Evolutionary conservation across 352 stramenopile species (phyloP).

Genomic region (Pythium periplocum): DNA sequence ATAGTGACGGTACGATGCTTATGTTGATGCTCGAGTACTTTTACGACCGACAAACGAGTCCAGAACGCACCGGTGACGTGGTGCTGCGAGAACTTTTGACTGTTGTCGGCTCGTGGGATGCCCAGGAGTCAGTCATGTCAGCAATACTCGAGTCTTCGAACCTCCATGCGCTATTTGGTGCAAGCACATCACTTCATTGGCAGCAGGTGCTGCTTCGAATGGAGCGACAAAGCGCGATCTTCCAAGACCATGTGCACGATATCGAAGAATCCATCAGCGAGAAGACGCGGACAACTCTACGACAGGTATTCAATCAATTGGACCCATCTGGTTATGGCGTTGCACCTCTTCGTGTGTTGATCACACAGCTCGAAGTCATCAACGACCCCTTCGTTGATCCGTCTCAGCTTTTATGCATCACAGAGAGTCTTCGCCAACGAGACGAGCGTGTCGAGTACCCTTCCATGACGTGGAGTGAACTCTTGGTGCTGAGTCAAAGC

Average conservation of each 20-base stretch:
- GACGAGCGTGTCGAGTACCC: constrained; percentile 7
- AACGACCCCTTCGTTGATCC: constrained; percentile 9
- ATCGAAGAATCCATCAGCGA: constrained; percentile 25
- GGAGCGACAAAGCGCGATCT: constrained; percentile 25
- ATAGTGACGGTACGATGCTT: neutral
- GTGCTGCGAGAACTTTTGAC: constrained; percentile 1
- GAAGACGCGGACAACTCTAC: constrained; percentile 14
- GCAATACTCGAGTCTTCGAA: constrained; percentile 12
- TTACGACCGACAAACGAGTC: constrained; percentile 16
- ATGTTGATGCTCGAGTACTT: constrained; percentile 15
- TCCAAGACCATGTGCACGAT: constrained; percentile 30
- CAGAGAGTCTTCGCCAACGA: neutral
- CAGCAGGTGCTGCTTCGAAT: constrained; percentile 51
- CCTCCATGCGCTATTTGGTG: constrained; percentile 18
- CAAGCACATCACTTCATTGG: constrained; percentile 39
- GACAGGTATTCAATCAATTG: constrained; percentile 30
- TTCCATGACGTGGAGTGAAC: constrained; percentile 28
- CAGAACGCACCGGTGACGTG: constrained; percentile 6
- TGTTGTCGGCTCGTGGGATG: no score
- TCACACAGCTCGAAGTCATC: constrained; percentile 21
- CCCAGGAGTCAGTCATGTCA: no score
- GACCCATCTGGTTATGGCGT: constrained; percentile 38
- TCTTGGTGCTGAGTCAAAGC: constrained; percentile 19
- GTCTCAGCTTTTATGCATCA: neutral
- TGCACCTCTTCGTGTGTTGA: constrained; percentile 33